phyloP scores from a whole-genome alignment of 1,284 basidiomycete species.

The Malassezia globosa region DNA sequence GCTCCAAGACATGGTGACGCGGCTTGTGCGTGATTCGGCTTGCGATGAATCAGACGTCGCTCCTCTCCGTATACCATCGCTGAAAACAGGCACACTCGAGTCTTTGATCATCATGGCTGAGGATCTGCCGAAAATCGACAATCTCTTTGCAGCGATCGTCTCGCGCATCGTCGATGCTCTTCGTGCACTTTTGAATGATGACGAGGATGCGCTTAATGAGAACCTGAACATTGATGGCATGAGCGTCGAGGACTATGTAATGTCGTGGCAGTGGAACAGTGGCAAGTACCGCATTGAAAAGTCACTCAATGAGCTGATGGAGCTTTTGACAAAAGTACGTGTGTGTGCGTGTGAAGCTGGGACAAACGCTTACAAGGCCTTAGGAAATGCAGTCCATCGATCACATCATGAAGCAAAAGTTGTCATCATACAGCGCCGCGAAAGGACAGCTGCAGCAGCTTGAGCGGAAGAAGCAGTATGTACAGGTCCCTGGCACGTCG shows the following conservation, averaged over 20 bases:
- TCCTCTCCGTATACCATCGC: conserved; percentile 31
- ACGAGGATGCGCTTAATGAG: conserved; percentile 67
- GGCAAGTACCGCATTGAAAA: conserved; percentile 71
- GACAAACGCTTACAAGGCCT: too few relatives aligned
- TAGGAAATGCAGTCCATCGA: conserved; percentile 48
- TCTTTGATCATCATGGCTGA: conserved; percentile 80
- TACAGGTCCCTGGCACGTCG: conserved; percentile 53
- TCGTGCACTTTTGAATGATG: conserved; percentile 78
- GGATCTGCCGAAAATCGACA: conserved; percentile 79
- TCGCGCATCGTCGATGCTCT: conserved; percentile 91
- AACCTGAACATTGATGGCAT: conserved; percentile 75
- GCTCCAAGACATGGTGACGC: conserved; percentile 48
- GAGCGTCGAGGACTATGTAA: conserved; percentile 67
- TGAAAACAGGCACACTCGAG: conserved; percentile 80
- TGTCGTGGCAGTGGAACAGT: conserved; percentile 65
- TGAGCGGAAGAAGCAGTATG: conserved; percentile 88
- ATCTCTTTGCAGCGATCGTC: conserved; percentile 72
- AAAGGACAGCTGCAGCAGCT: conserved; percentile 87
- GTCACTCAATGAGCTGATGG: conserved; percentile 67
- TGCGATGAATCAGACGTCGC: conserved; percentile 31
- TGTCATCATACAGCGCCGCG: conserved; percentile 81
- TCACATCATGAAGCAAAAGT: conserved; percentile 56
- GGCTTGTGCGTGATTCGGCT: conserved; percentile 44
- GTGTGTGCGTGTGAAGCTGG: conserved; percentile 52
- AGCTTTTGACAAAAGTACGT: conserved; percentile 67